Percentiles rank a stretch among this genome's conserved stretches.
Conservation (phyloP, 441 rosid genomes). For the Jatropha podagrica region DNA sequence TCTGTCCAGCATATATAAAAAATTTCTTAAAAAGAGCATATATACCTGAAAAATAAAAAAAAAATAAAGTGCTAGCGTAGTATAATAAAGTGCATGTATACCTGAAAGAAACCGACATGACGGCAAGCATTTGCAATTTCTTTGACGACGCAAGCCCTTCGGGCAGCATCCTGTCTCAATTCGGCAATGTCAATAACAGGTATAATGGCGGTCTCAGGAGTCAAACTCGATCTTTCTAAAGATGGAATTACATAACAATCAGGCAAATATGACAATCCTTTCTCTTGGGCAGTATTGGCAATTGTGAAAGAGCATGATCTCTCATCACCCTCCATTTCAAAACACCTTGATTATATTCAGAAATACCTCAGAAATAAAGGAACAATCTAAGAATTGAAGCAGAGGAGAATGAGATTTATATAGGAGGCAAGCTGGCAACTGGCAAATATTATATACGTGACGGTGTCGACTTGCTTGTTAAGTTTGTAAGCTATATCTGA, state of each 20-base stretch:
- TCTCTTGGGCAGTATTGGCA: slow-evolving; percentile 53
- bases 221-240: slow-evolving; percentile 23
- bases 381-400: neutral
- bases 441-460: too few relatives aligned
- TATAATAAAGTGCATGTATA: neutral
- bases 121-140: slow-evolving; percentile 48
- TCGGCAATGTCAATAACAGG: slow-evolving; percentile 51
- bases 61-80: too few relatives aligned
- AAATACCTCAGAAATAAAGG: too few relatives aligned
- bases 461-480: neutral
- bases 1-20: too few relatives aligned
- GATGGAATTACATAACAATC: slow-evolving; percentile 37
- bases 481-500: neutral
- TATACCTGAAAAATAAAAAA: too few relatives aligned
- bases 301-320: slow-evolving; percentile 29
- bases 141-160: slow-evolving; percentile 36
- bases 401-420: neutral
- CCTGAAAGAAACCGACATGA: slow-evolving; percentile 56
- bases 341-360: neutral
- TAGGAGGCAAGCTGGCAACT: neutral
- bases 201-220: slow-evolving; percentile 24
- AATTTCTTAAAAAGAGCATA: too few relatives aligned
- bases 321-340: slow-evolving; percentile 24
- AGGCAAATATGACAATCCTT: slow-evolving; percentile 36
- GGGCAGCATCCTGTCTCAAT: slow-evolving; percentile 26